These are phyloP conservation scores for Termitomyces sp. DNA, from an alignment of 1,284 basidiomycete species.

Conservation along the genomic window DNA sequence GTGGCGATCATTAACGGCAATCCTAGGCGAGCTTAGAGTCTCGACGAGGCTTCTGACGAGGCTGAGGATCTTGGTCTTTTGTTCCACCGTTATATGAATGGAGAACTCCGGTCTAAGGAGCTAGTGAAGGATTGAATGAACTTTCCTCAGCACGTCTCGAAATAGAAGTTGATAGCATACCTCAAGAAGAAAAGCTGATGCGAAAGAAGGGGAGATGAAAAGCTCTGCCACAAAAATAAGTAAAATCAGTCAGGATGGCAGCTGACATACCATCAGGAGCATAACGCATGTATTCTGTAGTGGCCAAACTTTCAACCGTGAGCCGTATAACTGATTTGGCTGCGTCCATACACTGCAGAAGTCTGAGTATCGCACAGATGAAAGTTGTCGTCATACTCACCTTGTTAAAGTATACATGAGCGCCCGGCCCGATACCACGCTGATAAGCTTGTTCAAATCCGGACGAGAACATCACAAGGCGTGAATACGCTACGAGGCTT, in stretches of 20 bases:
- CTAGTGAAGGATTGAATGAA: constrained; percentile 27
- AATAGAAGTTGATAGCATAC: constrained; percentile 28
- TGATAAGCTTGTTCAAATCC: not conserved
- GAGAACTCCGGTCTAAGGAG: constrained; percentile 70
- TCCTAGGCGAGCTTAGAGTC: constrained; percentile 59
- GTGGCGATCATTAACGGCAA: constrained; percentile 77
- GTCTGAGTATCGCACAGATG: not conserved
- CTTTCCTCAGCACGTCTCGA: too few species aligned
- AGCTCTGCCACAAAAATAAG: constrained; percentile 41
- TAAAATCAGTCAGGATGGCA: not conserved
- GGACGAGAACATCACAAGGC: not conserved
- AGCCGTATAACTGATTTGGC: not conserved
- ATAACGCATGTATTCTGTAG: not conserved
- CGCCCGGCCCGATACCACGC: not conserved
- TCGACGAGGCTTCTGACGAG: constrained; percentile 68
- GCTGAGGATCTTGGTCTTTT: constrained; percentile 64
- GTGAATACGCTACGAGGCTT: not conserved
- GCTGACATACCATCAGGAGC: not conserved
- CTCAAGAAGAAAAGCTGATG: constrained; percentile 79
- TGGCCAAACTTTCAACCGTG: not conserved
- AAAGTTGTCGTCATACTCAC: not conserved
- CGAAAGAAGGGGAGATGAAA: constrained; percentile 81
- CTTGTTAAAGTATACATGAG: not conserved
- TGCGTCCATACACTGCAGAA: not conserved
- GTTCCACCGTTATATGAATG: constrained; percentile 49